Percentiles rank a stretch among this genome's conserved stretches.
These are phyloP conservation scores for Leptographium galeiforme DNA, from an alignment of 2,329 filamentous ascomycete genomes.

Conservation along the genomic window DNA sequence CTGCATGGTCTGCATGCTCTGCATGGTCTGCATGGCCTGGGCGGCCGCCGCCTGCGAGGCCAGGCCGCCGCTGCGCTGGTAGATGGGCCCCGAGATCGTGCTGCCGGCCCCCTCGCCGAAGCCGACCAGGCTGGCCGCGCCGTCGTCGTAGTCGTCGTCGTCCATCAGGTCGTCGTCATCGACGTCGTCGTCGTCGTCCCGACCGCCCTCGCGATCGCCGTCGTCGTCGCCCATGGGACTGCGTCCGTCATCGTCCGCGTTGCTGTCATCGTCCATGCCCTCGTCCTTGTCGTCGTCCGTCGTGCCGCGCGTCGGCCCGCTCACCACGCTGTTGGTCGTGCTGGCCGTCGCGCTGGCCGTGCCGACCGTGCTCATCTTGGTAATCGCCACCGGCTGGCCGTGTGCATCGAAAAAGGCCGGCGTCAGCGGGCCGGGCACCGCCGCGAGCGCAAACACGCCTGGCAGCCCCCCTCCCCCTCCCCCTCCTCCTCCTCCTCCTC, in stretches of 20 bases:
- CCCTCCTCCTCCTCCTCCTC: too few relatives aligned
- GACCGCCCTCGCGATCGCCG: slow-evolving; percentile 16
- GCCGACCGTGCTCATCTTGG: slow-evolving; percentile 80
- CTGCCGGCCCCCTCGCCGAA: slow-evolving; percentile 87
- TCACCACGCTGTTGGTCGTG: slow-evolving; percentile 16
- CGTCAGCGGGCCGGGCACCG: slow-evolving; percentile 24
- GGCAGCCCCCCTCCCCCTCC: slow-evolving; percentile 11
- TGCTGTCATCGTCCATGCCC: slow-evolving; percentile 25
- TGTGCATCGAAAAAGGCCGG: slow-evolving; percentile 72
- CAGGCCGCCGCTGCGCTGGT: slow-evolving; percentile 31
- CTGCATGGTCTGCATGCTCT: slow-evolving; percentile 13
- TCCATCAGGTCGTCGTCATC: slow-evolving; percentile 63
- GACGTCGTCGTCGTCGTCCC: slow-evolving; percentile 48
- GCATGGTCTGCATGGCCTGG: slow-evolving; percentile 25
- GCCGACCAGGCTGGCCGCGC: slow-evolving; percentile 69
- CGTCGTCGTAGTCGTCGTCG: slow-evolving; percentile 46
- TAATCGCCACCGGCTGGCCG: slow-evolving; percentile 53
- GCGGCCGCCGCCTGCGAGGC: slow-evolving; percentile 19
- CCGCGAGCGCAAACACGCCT: neutral
- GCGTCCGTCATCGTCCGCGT: slow-evolving; percentile 47
- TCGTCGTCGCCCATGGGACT: slow-evolving; percentile 25
- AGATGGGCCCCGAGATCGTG: slow-evolving; percentile 67
- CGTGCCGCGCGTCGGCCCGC: slow-evolving; percentile 10
- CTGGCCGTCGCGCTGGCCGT: slow-evolving; percentile 74
- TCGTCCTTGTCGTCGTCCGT: slow-evolving; percentile 30